Evolutionary conservation across 306 rosid species (phyloP).

Genomic region (Rubus parviflorus): DNA sequence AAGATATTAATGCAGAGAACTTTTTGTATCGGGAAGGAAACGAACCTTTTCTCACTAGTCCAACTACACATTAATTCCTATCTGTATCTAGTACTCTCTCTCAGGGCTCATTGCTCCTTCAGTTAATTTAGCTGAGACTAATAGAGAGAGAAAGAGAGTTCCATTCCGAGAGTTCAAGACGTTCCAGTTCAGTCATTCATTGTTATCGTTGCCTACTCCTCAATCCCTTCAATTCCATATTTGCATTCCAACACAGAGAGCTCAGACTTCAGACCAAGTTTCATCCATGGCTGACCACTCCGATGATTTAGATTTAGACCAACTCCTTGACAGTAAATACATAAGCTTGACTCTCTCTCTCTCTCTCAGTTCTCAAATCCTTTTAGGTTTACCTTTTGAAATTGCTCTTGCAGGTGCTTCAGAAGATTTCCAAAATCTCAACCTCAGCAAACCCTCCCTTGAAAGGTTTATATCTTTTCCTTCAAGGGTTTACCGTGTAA

Average conservation of each 20-base stretch:
- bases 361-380: background rate
- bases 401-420: constrained; percentile 68
- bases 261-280: background rate
- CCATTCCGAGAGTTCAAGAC: background rate
- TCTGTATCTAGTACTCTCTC: no score
- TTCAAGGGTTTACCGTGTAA: background rate
- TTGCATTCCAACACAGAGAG: background rate
- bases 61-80: no score
- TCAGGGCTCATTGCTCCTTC: no score
- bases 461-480: constrained; percentile 42
- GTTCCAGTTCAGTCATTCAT: background rate
- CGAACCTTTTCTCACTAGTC: no score
- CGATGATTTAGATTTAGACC: constrained; percentile 1
- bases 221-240: background rate
- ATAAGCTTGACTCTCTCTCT: background rate
- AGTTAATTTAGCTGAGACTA: no score
- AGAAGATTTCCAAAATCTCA: constrained; percentile 81
- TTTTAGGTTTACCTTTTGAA: constrained; percentile 16
- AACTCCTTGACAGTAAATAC: constrained; percentile 8
- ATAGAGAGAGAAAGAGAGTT: no score
- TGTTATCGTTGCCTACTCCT: background rate
- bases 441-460: constrained; percentile 48
- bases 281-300: constrained; percentile 9
- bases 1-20: no score
- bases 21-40: no score